phyloP scores from a whole-genome alignment of 805 yeast genomes.

The Saccharomyces jurei region DNA sequence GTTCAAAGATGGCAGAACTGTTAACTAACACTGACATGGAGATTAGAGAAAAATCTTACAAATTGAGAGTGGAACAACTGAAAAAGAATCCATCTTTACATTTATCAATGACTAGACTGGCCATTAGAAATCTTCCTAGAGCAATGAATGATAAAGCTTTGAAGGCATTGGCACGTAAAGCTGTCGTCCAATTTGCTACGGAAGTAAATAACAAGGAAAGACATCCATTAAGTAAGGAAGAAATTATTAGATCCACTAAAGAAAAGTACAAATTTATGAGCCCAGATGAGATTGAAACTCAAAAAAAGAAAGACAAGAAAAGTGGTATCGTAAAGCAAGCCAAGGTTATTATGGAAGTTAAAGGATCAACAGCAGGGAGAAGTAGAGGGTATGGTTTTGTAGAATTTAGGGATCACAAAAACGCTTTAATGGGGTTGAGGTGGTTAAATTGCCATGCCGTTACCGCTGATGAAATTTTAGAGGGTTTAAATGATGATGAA shows the following conservation, averaged over 20 bases:
- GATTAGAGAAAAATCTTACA: slow-evolving; percentile 78
- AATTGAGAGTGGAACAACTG: slow-evolving; percentile 80
- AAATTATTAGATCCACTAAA: slow-evolving; percentile 67
- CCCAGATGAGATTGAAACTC: slow-evolving; percentile 32
- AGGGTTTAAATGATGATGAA: slow-evolving; percentile 66
- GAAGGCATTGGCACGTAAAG: slow-evolving; percentile 88
- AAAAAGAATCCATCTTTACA: slow-evolving; percentile 87
- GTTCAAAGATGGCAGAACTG: slow-evolving; percentile 66
- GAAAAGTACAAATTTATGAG: slow-evolving; percentile 42
- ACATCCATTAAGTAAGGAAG: slow-evolving; percentile 86
- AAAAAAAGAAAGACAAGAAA: slow-evolving; percentile 55
- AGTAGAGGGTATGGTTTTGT: slow-evolving; percentile 95
- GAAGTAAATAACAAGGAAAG: slow-evolving; percentile 70
- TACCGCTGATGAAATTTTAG: slow-evolving; percentile 55
- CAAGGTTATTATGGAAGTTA: slow-evolving; percentile 85
- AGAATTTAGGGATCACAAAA: slow-evolving; percentile 84
- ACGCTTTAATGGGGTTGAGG: slow-evolving; percentile 91
- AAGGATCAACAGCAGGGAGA: slow-evolving; percentile 78
- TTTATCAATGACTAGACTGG: slow-evolving; percentile 88
- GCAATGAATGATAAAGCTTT: slow-evolving; percentile 81
- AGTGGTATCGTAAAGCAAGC: slow-evolving; percentile 91
- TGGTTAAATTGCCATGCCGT: slow-evolving; percentile 95
- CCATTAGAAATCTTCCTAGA: slow-evolving; percentile 88
- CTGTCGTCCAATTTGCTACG: slow-evolving; percentile 87
- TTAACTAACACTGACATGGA: slow-evolving; percentile 71